Base-by-base conservation (phyloP, 495 filamentous ascomycete species). In the Aspergillus affinis region DNA sequence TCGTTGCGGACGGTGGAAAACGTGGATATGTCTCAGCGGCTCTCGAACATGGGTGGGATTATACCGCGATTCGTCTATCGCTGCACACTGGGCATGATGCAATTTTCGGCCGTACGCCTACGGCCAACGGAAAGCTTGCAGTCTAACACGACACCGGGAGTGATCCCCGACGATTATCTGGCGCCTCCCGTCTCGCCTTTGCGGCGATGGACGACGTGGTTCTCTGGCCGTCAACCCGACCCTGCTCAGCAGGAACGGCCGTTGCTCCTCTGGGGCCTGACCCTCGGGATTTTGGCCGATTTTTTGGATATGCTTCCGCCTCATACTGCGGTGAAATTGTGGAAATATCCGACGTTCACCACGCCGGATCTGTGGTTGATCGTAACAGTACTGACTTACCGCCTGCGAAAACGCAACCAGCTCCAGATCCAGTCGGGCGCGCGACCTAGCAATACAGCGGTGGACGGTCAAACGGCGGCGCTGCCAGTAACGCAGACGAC, bases 281-380 rank as follows among this genome's bases (percentile, higher is more conserved):
- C 90, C 0, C 78, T 91, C 5, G 88, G 88, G 7, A 81, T 93
- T 27, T 61, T 90, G 30, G 82, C 84, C 26, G 90, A 93, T 70
- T 87, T 92, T 61, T 75, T 91, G 45, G 86, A 91, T 51, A 79
- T 88, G 68, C 74, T 90, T 13, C 88, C 88, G 6, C 83, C 84
- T 13, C 77, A 87, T 59, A 84, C 81, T 29, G 81, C 86, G 0
- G 74, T 88, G 6, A 72, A 81, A 47, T 58, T 88, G 27, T 92
- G 88, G 88, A 78, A 79, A 19, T 90, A 88, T 66, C 90, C 90
- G 0, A 90, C 87, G 9, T 92, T 92, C 67, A 88, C 88, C 3
- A 75, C 85, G 6, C 78, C 76, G 44, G 89, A 91, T 70, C 71
- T 91, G 8, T 75, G 81, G 4, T 69, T 86, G 46, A 73, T 86